Conservation (phyloP, 2,329 filamentous ascomycete species). For the Incumbomyces lentus region DNA sequence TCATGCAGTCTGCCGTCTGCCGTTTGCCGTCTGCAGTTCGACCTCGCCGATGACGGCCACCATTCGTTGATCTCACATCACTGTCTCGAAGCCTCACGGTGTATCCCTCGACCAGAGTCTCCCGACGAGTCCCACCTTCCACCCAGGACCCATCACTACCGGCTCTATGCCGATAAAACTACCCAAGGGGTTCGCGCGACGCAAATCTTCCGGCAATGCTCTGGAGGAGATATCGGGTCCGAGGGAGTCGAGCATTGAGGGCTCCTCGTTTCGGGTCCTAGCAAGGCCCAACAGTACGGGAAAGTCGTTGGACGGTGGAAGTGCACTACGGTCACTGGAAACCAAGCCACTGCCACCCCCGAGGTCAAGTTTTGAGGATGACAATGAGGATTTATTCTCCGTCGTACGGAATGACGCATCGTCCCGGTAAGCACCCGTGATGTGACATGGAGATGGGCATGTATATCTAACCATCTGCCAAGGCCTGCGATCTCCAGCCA, state of each 20-base stretch:
- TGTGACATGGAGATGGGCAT: too few relatives aligned
- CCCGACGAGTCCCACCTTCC: not conserved
- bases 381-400: constrained; percentile 30
- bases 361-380: constrained; percentile 24
- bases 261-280: constrained; percentile 45
- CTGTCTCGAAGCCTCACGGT: not conserved
- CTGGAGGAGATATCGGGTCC: constrained; percentile 34
- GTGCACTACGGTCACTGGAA: constrained; percentile 21
- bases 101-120: too few relatives aligned
- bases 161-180: constrained; percentile 46
- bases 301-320: constrained; percentile 35
- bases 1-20: constrained; percentile 6
- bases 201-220: constrained; percentile 46
- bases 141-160: constrained; percentile 9
- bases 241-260: constrained; percentile 6
- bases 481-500: too few relatives aligned
- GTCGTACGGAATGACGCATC: constrained; percentile 26
- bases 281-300: constrained; percentile 38
- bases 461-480: too few relatives aligned
- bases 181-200: constrained; percentile 42
- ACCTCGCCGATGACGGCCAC: constrained; percentile 1
- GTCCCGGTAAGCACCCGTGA: constrained; percentile 25
- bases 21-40: not conserved
- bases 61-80: not conserved
- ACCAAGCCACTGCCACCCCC: constrained; percentile 23